Evolutionary conservation across 2,329 filamentous ascomycete genomes (phyloP).

Genomic region (Ceratocystis harringtonii): DNA sequence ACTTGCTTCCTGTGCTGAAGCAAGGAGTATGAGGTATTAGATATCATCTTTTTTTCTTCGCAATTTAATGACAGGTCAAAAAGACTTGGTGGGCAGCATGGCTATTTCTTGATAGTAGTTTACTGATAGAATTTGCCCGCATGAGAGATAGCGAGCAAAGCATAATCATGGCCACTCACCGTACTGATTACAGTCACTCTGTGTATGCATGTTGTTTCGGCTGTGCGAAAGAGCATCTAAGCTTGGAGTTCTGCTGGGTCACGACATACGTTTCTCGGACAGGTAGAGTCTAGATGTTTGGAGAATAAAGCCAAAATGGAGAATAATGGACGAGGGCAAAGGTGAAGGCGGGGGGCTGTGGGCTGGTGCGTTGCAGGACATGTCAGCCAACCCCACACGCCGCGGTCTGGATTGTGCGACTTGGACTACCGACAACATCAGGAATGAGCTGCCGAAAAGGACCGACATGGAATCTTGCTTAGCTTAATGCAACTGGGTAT

Average conservation of each 20-base stretch:
- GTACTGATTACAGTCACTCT: neutral
- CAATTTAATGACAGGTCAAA: neutral
- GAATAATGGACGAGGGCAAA: neutral
- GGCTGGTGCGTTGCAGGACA: neutral
- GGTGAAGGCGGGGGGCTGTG: neutral
- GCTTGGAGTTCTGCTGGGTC: neutral
- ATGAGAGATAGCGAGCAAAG: neutral
- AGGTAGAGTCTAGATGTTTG: neutral
- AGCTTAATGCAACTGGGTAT: neutral
- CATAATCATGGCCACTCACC: neutral
- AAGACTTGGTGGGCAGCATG: neutral
- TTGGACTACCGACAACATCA: neutral
- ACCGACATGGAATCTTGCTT: neutral
- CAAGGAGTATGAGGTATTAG: neutral
- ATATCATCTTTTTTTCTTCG: neutral
- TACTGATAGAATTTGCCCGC: neutral
- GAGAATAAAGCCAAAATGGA: neutral
- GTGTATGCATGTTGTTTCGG: neutral
- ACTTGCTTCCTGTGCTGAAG: neutral
- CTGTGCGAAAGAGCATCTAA: too few relatives aligned
- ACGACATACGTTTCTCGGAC: neutral
- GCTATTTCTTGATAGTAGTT: neutral
- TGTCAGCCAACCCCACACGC: constrained; percentile 1
- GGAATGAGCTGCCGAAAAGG: constrained; percentile 1
- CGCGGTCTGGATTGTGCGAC: constrained; percentile 1